These are phyloP conservation scores for Kwoniella pini DNA, from an alignment of 768 basidiomycete genomes.

Conservation along the genomic window DNA sequence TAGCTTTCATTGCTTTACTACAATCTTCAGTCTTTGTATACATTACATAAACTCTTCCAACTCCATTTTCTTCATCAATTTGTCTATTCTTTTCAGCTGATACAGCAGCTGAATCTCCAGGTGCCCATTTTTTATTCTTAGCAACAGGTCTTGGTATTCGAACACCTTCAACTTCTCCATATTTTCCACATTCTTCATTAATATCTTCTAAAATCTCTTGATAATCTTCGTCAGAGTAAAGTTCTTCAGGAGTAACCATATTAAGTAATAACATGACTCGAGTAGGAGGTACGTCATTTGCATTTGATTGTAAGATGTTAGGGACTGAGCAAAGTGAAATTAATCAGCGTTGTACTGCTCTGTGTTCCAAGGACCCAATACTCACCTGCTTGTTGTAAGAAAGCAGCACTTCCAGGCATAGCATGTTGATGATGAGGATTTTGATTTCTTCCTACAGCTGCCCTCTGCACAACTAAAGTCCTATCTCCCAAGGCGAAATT, in stretches of 20 bases:
- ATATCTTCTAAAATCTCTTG: conserved; percentile 92
- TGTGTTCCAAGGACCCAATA: too few species aligned
- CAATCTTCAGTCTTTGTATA: conserved; percentile 68
- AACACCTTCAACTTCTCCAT: conserved; percentile 51
- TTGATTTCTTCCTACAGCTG: conserved; percentile 69
- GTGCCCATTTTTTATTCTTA: conserved; percentile 71
- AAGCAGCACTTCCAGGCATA: conserved; percentile 34
- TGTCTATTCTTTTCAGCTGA: conserved; percentile 61
- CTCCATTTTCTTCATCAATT: conserved; percentile 73
- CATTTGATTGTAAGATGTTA: conserved; percentile 41
- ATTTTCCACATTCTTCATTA: conserved; percentile 58
- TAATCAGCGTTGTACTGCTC: too few species aligned
- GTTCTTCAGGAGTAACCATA: conserved; percentile 95
- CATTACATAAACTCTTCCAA: conserved; percentile 94
- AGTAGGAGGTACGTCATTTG: conserved; percentile 63
- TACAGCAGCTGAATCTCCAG: conserved; percentile 63
- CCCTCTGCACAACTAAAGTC: conserved; percentile 92
- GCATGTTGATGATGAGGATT: conserved; percentile 18
- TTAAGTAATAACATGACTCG: conserved; percentile 95
- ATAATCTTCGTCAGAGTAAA: conserved; percentile 86
- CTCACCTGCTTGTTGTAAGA: conserved; percentile 31
- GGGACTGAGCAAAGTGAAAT: conserved; percentile 24
- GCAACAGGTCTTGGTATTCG: conserved; percentile 43
- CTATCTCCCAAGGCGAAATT: conserved; percentile 98
- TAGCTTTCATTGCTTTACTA: conserved; percentile 70